phyloP scores from a whole-genome alignment of 1,284 basidiomycete species.

The Malassezia japonica region DNA sequence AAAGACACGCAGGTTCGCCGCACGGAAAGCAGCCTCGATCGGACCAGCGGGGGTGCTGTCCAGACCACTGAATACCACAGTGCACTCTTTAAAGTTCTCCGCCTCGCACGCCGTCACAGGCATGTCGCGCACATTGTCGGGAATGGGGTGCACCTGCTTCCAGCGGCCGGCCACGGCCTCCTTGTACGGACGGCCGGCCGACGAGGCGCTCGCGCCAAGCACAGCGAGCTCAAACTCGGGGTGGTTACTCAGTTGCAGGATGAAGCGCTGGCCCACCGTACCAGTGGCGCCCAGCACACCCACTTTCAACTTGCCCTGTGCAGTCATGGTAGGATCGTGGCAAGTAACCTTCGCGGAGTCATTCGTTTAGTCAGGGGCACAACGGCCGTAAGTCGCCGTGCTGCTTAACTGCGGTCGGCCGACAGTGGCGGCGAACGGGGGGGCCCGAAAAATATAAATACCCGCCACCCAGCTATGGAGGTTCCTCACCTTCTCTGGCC shows the following conservation, averaged over 20 bases:
- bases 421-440: not conserved
- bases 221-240: constrained; percentile 82
- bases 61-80: constrained; percentile 84
- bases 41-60: constrained; percentile 90
- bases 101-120: constrained; percentile 71
- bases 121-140: constrained; percentile 60
- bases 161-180: constrained; percentile 63
- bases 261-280: constrained; percentile 57
- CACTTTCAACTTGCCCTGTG: constrained; percentile 59
- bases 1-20: constrained; percentile 82
- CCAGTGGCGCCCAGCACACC: constrained; percentile 93
- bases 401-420: not conserved
- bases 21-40: constrained; percentile 78
- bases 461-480: not conserved
- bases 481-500: constrained; percentile 27
- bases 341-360: too few relatives aligned
- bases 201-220: constrained; percentile 79
- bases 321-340: not conserved
- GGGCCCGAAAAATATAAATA: constrained; percentile 14
- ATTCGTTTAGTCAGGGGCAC: constrained; percentile 9
- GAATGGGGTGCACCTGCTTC: constrained; percentile 80
- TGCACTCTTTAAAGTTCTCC: constrained; percentile 69
- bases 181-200: constrained; percentile 73
- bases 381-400: constrained; percentile 10
- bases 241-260: constrained; percentile 74